Conservation (phyloP, 768 basidiomycete genomes). For the Kwoniella heveanensis region DNA sequence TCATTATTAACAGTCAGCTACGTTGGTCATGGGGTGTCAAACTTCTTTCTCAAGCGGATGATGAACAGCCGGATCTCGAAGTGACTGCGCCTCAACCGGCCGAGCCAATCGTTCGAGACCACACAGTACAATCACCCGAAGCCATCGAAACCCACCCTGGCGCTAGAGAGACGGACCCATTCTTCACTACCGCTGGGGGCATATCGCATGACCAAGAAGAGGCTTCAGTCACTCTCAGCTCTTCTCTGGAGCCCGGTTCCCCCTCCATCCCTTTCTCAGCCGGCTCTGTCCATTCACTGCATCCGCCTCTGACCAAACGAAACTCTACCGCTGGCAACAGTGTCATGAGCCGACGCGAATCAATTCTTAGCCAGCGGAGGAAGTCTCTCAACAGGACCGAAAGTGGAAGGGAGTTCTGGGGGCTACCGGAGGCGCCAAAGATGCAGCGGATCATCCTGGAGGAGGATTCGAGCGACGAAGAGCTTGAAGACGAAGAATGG, state of each 20-base stretch:
- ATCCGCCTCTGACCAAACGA: conserved; percentile 23
- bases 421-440: conserved; percentile 47
- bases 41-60: conserved; percentile 73
- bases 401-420: conserved; percentile 54
- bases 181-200: conserved; percentile 37
- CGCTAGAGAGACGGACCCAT: conserved; percentile 52
- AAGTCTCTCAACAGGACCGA: conserved; percentile 44
- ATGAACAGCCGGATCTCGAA: conserved; percentile 52
- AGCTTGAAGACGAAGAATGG: conserved; percentile 45
- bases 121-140: conserved; percentile 43
- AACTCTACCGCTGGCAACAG: conserved; percentile 9
- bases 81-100: background rate
- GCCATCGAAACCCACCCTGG: conserved; percentile 40
- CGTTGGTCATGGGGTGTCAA: conserved; percentile 94
- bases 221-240: conserved; percentile 28
- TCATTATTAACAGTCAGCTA: conserved; percentile 60
- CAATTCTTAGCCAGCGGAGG: conserved; percentile 15
- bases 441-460: conserved; percentile 29
- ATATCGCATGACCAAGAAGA: conserved; percentile 40
- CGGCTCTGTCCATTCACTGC: conserved; percentile 30
- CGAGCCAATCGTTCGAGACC: conserved; percentile 18
- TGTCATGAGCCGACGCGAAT: conserved; percentile 16
- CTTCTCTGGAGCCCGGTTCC: conserved; percentile 23
- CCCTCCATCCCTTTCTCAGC: conserved; percentile 26
- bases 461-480: conserved; percentile 40